Percentiles rank a stretch among this genome's conserved stretches.
phyloP scores from a whole-genome alignment of 2,329 filamentous ascomycete genomes.

The Bipolaris cookei region DNA sequence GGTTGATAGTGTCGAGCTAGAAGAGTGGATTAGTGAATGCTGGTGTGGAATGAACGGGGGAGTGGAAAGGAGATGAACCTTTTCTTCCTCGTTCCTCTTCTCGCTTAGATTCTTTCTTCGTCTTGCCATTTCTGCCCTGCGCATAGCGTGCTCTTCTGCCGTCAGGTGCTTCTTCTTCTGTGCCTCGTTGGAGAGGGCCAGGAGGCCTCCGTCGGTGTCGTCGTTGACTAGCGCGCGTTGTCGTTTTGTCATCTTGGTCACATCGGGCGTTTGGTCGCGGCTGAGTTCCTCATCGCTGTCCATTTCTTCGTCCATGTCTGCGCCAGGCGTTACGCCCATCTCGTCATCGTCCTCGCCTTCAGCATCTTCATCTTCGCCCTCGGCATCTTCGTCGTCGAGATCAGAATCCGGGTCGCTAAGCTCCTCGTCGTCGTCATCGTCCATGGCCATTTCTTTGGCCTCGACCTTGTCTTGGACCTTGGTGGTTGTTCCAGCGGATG shows the following conservation, averaged over 20 bases:
- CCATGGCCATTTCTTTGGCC: conserved; percentile 57
- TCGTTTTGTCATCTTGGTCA: conserved; percentile 70
- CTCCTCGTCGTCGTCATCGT: conserved; percentile 56
- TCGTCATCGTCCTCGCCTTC: conserved; percentile 52
- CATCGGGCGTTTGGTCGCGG: conserved; percentile 65
- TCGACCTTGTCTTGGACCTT: conserved; percentile 54
- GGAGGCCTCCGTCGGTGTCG: conserved; percentile 55
- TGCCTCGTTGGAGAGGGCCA: conserved; percentile 68
- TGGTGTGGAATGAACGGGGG: not conserved
- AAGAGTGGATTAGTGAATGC: conserved; percentile 16
- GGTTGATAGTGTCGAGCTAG: conserved; percentile 90
- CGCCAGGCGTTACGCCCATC: conserved; percentile 42
- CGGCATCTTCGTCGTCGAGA: conserved; percentile 54
- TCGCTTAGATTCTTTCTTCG: conserved; percentile 76
- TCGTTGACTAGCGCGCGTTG: conserved; percentile 66
- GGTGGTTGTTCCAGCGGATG: conserved; percentile 41
- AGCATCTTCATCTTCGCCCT: conserved; percentile 54
- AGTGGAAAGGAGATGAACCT: conserved; percentile 55
- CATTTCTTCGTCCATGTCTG: conserved; percentile 49
- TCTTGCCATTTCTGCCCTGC: conserved; percentile 75
- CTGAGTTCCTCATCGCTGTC: conserved; percentile 63
- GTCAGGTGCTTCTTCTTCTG: conserved; percentile 76
- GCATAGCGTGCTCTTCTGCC: conserved; percentile 75
- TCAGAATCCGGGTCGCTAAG: conserved; percentile 50
- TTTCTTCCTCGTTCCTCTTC: conserved; percentile 80